These are phyloP conservation scores for Phaeosphaeriaceae sp. DNA, from an alignment of 2,329 filamentous ascomycete genomes.

Conservation along the genomic window DNA sequence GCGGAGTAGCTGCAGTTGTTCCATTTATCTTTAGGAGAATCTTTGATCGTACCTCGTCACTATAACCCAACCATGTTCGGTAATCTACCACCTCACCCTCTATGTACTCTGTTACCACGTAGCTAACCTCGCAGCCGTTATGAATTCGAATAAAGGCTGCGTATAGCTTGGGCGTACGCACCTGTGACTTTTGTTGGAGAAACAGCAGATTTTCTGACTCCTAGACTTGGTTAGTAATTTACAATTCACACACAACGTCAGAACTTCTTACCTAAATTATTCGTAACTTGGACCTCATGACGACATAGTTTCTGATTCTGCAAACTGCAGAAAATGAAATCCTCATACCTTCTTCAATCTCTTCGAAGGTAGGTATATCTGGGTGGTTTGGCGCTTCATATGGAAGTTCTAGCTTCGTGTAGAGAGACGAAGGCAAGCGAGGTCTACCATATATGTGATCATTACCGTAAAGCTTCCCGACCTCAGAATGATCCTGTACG, in stretches of 20 bases:
- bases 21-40: not conserved
- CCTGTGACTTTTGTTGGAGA: conserved; percentile 1
- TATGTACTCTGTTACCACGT: conserved; percentile 1
- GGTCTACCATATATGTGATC: not conserved
- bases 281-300: not conserved
- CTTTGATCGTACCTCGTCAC: not conserved
- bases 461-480: not conserved
- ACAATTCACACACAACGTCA: not conserved
- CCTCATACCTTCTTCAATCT: conserved; percentile 4
- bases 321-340: not conserved
- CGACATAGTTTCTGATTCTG: conserved; percentile 1
- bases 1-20: conserved; percentile 1
- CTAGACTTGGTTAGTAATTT: not conserved
- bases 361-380: conserved; percentile 1
- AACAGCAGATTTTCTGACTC: conserved; percentile 1
- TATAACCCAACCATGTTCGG: not conserved
- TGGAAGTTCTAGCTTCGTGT: conserved; percentile 8
- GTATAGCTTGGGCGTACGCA: conserved; percentile 4
- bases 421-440: not conserved
- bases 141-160: not conserved
- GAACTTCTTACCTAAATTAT: conserved; percentile 2
- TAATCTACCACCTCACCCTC: not conserved
- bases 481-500: not conserved
- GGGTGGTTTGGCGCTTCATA: conserved; percentile 13
- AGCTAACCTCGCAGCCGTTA: not conserved